A percentile compares a stretch with the other conserved stretches of the same genome.
Conservation (phyloP, 306 rosid genomes). For the Medicago lupulina region DNA sequence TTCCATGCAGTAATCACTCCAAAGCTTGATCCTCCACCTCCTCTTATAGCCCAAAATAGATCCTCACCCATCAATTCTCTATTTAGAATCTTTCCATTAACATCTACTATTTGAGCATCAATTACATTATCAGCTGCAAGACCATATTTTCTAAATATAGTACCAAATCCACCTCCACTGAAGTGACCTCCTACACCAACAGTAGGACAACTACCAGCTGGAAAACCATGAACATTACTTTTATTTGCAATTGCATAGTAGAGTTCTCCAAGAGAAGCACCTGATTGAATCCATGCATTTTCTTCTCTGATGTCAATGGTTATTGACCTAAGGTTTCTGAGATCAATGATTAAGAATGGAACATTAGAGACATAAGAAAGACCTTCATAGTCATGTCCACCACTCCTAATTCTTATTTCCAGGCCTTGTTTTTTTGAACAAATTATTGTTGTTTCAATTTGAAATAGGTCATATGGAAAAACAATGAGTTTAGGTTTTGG, state of each 20-base stretch:
- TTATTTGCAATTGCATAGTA: slow-evolving; percentile 40
- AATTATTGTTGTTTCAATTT: slow-evolving; percentile 29
- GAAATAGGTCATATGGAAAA: slow-evolving; percentile 35
- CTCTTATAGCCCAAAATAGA: slow-evolving; percentile 70
- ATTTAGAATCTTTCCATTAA: slow-evolving; percentile 46
- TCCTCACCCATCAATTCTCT: slow-evolving; percentile 59
- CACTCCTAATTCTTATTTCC: slow-evolving; percentile 37
- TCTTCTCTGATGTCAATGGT: slow-evolving; percentile 26
- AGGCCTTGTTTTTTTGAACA: slow-evolving; percentile 37
- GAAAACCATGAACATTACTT: slow-evolving; percentile 43
- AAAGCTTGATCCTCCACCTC: slow-evolving; percentile 69
- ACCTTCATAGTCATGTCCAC: slow-evolving; percentile 49
- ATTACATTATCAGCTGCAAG: slow-evolving; percentile 54
- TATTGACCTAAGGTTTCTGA: slow-evolving; percentile 37
- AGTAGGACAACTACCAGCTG: slow-evolving; percentile 43
- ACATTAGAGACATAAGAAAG: slow-evolving; percentile 39
- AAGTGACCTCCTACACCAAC: slow-evolving; percentile 52
- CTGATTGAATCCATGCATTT: slow-evolving; percentile 47
- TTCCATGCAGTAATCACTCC: slow-evolving; percentile 60
- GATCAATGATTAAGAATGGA: slow-evolving; percentile 41
- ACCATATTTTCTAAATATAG: slow-evolving; percentile 55
- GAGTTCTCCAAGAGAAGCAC: slow-evolving; percentile 49
- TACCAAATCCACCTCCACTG: slow-evolving; percentile 49
- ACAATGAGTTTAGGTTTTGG: slow-evolving; percentile 56
- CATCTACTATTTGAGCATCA: slow-evolving; percentile 57